phyloP scores from a whole-genome alignment of 1,139 yeast species.

The Diutina sp. region DNA sequence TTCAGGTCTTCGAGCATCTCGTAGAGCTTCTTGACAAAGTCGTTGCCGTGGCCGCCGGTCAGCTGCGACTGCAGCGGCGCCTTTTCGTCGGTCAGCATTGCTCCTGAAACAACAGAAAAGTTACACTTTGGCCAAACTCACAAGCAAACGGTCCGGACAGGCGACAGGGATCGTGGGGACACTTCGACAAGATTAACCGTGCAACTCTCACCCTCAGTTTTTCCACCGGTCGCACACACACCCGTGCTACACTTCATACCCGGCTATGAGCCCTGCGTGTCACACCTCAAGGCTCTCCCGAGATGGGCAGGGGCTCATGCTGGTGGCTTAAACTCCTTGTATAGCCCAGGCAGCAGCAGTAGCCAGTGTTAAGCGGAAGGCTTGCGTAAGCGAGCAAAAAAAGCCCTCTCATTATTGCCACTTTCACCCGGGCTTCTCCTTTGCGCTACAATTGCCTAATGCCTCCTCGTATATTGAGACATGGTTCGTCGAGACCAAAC shows the following conservation, averaged over 20 bases:
- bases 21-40: constrained; percentile 63
- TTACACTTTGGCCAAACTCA: background rate
- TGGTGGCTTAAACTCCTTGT: background rate
- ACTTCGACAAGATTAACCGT: background rate
- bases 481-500: too few relatives aligned
- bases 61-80: background rate
- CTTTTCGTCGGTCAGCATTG: background rate
- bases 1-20: constrained; percentile 77
- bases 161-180: background rate
- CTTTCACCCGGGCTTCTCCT: too few relatives aligned
- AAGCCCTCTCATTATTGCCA: too few relatives aligned
- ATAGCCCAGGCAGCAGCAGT: too few relatives aligned
- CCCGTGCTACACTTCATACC: background rate
- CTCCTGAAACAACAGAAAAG: background rate
- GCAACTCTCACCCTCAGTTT: background rate
- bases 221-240: background rate
- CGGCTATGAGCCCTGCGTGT: background rate
- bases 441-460: too few relatives aligned
- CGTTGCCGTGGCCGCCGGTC: constrained; percentile 20
- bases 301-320: background rate
- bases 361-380: too few relatives aligned
- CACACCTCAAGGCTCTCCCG: background rate
- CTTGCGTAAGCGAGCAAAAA: background rate
- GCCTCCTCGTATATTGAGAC: too few relatives aligned
- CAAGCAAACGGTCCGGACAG: background rate